Percentiles rank a stretch among this genome's conserved stretches.
phyloP scores from a whole-genome alignment of 1,284 basidiomycete genomes.

The Ustilago trichophora region DNA sequence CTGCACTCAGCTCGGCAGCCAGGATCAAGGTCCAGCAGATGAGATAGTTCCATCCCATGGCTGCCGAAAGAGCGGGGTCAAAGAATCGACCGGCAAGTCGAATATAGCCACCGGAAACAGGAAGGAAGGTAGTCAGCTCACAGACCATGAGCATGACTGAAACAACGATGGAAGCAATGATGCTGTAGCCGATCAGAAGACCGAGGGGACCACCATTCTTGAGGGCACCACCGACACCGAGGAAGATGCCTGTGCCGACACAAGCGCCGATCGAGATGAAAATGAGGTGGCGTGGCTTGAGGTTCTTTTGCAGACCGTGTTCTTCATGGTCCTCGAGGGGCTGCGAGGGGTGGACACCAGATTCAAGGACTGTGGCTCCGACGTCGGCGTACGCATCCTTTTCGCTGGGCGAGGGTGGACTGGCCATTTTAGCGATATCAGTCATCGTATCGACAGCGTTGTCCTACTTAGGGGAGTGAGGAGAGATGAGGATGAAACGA shows the following conservation, averaged over 20 bases:
- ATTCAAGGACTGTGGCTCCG: constrained; percentile 6
- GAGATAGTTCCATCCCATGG: constrained; percentile 76
- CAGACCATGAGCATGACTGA: constrained; percentile 67
- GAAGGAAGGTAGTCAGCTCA: constrained; percentile 70
- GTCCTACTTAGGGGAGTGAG: neutral
- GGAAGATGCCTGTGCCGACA: constrained; percentile 70
- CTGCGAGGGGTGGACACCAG: neutral
- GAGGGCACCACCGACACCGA: constrained; percentile 75
- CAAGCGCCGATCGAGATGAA: constrained; percentile 27
- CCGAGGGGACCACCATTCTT: constrained; percentile 68
- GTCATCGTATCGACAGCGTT: neutral
- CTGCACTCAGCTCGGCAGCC: constrained; percentile 80
- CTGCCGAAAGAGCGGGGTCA: constrained; percentile 75
- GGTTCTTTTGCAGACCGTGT: constrained; percentile 67
- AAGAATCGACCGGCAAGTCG: constrained; percentile 81
- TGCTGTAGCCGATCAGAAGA: constrained; percentile 58
- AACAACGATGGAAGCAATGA: constrained; percentile 50
- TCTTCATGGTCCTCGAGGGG: constrained; percentile 19
- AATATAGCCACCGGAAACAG: constrained; percentile 77
- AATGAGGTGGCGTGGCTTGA: constrained; percentile 25
- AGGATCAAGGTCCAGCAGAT: constrained; percentile 69
- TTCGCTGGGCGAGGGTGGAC: constrained; percentile 8
- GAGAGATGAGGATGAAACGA: neutral
- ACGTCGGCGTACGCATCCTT: neutral
- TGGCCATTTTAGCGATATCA: constrained; percentile 1